A percentile compares a stretch with the other conserved stretches of the same genome.
These are phyloP conservation scores for Suillus tomentosus DNA, from an alignment of 768 basidiomycete species.

Conservation along the genomic window DNA sequence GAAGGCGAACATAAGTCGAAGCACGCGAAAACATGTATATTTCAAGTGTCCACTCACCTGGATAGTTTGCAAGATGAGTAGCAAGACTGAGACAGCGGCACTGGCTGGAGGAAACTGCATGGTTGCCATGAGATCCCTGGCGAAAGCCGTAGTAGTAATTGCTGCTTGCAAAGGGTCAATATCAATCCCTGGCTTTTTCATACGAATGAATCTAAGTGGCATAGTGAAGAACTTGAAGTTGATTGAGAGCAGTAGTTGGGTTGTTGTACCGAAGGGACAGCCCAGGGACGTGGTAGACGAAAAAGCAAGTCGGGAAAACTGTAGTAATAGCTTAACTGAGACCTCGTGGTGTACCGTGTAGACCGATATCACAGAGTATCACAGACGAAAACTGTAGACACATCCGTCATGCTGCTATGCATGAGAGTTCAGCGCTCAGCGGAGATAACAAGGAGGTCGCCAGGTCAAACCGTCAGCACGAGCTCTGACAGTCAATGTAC, in stretches of 20 bases:
- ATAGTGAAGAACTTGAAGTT: slow-evolving; percentile 24
- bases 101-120: slow-evolving; percentile 45
- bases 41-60: slow-evolving; percentile 35
- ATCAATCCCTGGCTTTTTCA: slow-evolving; percentile 27
- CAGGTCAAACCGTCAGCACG: not conserved
- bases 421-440: not conserved
- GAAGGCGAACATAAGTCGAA: slow-evolving; percentile 13
- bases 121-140: slow-evolving; percentile 35
- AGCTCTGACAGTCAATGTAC: not conserved
- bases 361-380: not conserved
- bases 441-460: slow-evolving; percentile 2
- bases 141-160: slow-evolving; percentile 30
- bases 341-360: not conserved
- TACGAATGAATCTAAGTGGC: slow-evolving; percentile 33
- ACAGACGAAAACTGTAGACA: not conserved
- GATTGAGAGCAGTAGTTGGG: not conserved
- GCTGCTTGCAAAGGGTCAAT: slow-evolving; percentile 34
- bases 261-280: not conserved
- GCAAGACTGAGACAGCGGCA: slow-evolving; percentile 41
- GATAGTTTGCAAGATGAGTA: slow-evolving; percentile 47
- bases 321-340: not conserved
- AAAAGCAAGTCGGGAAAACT: not conserved
- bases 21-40: not conserved
- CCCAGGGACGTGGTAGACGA: not conserved
- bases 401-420: not conserved